phyloP scores from a whole-genome alignment of 2,329 filamentous ascomycete genomes.

The Davidsoniella eucalypti region DNA sequence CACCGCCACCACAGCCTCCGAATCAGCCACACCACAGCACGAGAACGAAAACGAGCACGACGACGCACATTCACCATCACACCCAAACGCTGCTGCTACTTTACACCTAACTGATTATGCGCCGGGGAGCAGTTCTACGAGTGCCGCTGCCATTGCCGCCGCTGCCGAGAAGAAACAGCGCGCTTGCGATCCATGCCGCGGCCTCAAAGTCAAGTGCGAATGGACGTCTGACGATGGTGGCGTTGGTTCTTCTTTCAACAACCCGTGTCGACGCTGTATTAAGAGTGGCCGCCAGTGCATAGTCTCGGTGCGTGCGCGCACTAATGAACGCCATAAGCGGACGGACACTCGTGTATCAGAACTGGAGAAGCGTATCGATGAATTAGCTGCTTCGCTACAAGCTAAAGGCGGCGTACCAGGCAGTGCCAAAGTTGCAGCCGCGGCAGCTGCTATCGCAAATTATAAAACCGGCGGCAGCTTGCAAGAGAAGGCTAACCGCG shows the following conservation, averaged over 20 bases:
- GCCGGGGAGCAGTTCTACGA: too few relatives aligned
- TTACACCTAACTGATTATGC: too few relatives aligned
- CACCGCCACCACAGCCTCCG: too few relatives aligned
- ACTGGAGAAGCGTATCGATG: conserved; percentile 85
- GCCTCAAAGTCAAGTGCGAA: conserved; percentile 73
- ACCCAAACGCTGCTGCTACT: too few relatives aligned
- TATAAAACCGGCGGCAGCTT: conserved; percentile 11
- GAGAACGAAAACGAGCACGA: too few relatives aligned
- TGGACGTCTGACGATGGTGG: conserved; percentile 41
- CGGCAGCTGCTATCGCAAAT: not conserved
- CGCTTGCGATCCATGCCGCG: conserved; percentile 60
- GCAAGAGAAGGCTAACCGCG: not conserved
- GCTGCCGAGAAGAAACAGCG: conserved; percentile 48
- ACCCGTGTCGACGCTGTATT: conserved; percentile 56
- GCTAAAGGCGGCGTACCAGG: conserved; percentile 22
- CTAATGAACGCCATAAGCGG: conserved; percentile 68
- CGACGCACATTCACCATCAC: too few relatives aligned
- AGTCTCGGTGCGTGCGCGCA: conserved; percentile 52
- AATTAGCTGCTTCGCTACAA: conserved; percentile 63
- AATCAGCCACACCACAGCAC: too few relatives aligned
- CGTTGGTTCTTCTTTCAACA: conserved; percentile 25
- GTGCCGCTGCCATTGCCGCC: not conserved
- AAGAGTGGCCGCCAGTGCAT: conserved; percentile 67
- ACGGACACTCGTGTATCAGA: conserved; percentile 79
- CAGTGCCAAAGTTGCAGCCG: conserved; percentile 17